Evolutionary conservation across 345 rosid genomes (phyloP), one percentile per base, ranked within the genome.

Genomic region (Eutrema yunnanense): DNA sequence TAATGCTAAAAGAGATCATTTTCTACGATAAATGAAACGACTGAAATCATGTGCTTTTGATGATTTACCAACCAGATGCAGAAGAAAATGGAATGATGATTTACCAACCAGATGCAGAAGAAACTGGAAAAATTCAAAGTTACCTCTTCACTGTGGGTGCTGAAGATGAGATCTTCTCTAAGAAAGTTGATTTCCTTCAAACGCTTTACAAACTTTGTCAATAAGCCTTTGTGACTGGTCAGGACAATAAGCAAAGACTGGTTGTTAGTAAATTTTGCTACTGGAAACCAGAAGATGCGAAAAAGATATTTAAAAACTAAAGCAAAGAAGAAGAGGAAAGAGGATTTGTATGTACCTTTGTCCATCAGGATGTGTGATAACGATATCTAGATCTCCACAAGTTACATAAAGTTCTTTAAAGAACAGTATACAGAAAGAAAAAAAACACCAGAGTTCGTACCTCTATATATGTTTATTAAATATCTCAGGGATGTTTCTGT

Each of bases 101-200:
- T 32, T 12, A 48, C 69, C 19, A 49, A 65, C 14, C 30, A 48
- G 22, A 65, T 16, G 54, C 38, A 57, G 48, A 67, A 65, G 44
- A 54, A 19, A 52, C 47, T 37, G 55, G 4, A 67, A 47, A 37
- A 37, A 73, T 34, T 46, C 43, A 62, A 54, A 66, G 8, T 38
- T 87, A 91, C 99, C 96, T 92, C 84, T 78, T 95, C 96, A 58
- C 97, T 92, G 51, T 88, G 96, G 73, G 84, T 81, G 58, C 87
- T 89, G 83, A 86, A 95, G 72, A 95, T 30, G 74, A 95, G 84
- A 78, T 95, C 96, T 77, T 95, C 99, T 68, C 97, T 84, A 26
- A 92, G 73, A 74, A 92, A 89, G 71, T 81, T 80, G 62, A 79
- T 84, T 44, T 90, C 93, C 85, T 89, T 95, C 57, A 92, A 82